These are phyloP conservation scores for Lasiosphaeria ovina DNA, from an alignment of 495 filamentous ascomycete genomes.

Conservation along the genomic window DNA sequence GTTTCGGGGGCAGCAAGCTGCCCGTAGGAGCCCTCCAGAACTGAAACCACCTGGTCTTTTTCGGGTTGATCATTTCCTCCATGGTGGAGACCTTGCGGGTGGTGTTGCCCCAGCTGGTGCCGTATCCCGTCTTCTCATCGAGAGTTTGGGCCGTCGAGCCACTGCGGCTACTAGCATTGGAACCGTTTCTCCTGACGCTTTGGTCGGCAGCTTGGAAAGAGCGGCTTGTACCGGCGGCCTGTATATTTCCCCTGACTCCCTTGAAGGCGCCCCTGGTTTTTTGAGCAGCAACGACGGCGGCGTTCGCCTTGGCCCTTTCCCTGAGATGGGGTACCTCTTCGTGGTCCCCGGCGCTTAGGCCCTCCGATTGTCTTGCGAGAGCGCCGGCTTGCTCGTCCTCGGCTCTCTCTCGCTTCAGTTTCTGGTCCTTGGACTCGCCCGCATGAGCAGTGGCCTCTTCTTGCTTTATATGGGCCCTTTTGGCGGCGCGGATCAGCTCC, in stretches of 20 bases:
- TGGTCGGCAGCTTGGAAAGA: conserved; percentile 9
- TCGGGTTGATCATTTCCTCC: conserved; percentile 41
- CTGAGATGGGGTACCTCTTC: conserved; percentile 75
- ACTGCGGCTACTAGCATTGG: too few species aligned
- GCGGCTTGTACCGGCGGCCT: conserved; percentile 20
- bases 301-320: conserved; percentile 31
- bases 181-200: too few species aligned
- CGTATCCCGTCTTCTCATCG: conserved; percentile 24
- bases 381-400: conserved; percentile 58
- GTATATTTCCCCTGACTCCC: too few species aligned
- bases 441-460: conserved; percentile 57
- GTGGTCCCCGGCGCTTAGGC: conserved; percentile 79
- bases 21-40: conserved; percentile 56
- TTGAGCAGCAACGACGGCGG: too few species aligned
- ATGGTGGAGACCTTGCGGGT: conserved; percentile 43
- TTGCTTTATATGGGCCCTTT: conserved; percentile 70
- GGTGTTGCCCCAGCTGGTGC: conserved; percentile 40
- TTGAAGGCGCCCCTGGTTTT: too few species aligned
- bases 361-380: conserved; percentile 61
- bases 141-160: too few species aligned
- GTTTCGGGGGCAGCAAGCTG: conserved; percentile 52
- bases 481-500: conserved; percentile 72
- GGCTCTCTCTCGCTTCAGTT: conserved; percentile 39
- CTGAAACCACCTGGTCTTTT: conserved; percentile 49
- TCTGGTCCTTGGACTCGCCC: conserved; percentile 51